phyloP scores from a whole-genome alignment of 2,329 filamentous ascomycete species.

The Ceratocystis albifundus region DNA sequence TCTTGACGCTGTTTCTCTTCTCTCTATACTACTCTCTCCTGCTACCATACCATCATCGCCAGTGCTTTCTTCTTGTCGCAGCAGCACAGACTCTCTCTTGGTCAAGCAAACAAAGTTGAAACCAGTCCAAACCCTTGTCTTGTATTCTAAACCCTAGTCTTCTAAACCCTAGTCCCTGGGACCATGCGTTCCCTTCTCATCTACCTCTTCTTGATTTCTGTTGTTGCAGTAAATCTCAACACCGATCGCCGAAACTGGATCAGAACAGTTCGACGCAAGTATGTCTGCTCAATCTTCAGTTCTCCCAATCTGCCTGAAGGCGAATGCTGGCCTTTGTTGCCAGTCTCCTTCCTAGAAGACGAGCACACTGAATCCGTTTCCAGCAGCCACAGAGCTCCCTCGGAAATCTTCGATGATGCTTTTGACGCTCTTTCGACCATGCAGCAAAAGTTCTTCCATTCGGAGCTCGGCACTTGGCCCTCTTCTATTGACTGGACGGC shows the following conservation, averaged over 20 bases:
- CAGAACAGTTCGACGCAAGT: constrained; percentile 16
- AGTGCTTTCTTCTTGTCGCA: too few species aligned
- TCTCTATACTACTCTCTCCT: too few species aligned
- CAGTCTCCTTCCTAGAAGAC: constrained; percentile 22
- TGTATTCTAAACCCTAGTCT: background rate
- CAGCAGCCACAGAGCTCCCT: constrained; percentile 22
- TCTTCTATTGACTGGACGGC: constrained; percentile 85
- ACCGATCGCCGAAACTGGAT: constrained; percentile 7
- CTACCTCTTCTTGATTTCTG: constrained; percentile 19
- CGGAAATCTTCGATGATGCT: constrained; percentile 37
- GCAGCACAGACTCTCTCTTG: too few species aligned
- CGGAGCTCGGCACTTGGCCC: constrained; percentile 73
- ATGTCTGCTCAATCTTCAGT: constrained; percentile 24
- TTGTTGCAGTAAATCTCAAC: constrained; percentile 18
- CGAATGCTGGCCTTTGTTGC: constrained; percentile 17
- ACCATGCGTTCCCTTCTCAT: constrained; percentile 18
- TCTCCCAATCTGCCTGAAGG: constrained; percentile 19
- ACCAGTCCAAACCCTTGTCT: too few species aligned
- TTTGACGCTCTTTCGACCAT: constrained; percentile 59
- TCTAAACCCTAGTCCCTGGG: background rate
- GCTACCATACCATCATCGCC: too few species aligned
- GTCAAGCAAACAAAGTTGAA: too few species aligned
- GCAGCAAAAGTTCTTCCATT: constrained; percentile 65
- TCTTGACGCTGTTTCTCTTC: too few species aligned
- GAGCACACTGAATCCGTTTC: constrained; percentile 1